Evolutionary conservation across 108 stramenopile genomes (phyloP).

Genomic region (Cyclotella atomus): DNA sequence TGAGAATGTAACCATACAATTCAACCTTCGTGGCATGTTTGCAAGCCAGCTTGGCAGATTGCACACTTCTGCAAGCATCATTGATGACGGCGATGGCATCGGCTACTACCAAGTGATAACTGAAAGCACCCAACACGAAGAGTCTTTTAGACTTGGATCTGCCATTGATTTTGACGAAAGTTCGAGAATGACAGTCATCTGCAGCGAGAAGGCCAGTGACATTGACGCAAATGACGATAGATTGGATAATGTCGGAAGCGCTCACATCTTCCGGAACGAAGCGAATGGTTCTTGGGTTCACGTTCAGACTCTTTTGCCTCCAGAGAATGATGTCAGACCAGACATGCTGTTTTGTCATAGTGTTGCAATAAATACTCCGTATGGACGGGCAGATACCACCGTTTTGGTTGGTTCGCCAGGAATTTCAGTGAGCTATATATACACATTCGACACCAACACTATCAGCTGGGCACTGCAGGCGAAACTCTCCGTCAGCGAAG

Average conservation of each 20-base stretch:
- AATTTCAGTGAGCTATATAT: slow-evolving; percentile 51
- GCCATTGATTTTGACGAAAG: slow-evolving; percentile 48
- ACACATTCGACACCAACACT: slow-evolving; percentile 2
- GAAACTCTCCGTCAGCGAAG: slow-evolving; percentile 17
- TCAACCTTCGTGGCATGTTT: slow-evolving; percentile 74
- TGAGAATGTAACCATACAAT: slow-evolving; percentile 60
- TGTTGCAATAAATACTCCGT: slow-evolving; percentile 52
- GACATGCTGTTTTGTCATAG: slow-evolving; percentile 50
- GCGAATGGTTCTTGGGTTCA: slow-evolving; percentile 36
- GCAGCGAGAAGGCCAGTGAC: slow-evolving; percentile 43
- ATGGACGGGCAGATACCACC: slow-evolving; percentile 59
- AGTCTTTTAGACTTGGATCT: slow-evolving; percentile 50
- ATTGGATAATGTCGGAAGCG: slow-evolving; percentile 52
- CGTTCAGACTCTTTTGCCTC: slow-evolving; percentile 30
- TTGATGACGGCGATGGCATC: slow-evolving; percentile 63
- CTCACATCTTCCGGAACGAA: slow-evolving; percentile 51
- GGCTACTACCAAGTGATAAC: slow-evolving; percentile 33
- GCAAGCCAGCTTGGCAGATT: slow-evolving; percentile 67
- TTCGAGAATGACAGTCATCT: slow-evolving; percentile 51
- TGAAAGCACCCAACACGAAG: slow-evolving; percentile 20
- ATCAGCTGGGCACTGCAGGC: slow-evolving; percentile 20
- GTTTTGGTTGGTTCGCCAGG: slow-evolving; percentile 68
- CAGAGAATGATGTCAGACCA: not conserved
- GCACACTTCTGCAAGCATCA: slow-evolving; percentile 50
- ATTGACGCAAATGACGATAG: slow-evolving; percentile 10